Conservation (phyloP, 805 yeast genomes). For the Yamadazyma scolyti region DNA sequence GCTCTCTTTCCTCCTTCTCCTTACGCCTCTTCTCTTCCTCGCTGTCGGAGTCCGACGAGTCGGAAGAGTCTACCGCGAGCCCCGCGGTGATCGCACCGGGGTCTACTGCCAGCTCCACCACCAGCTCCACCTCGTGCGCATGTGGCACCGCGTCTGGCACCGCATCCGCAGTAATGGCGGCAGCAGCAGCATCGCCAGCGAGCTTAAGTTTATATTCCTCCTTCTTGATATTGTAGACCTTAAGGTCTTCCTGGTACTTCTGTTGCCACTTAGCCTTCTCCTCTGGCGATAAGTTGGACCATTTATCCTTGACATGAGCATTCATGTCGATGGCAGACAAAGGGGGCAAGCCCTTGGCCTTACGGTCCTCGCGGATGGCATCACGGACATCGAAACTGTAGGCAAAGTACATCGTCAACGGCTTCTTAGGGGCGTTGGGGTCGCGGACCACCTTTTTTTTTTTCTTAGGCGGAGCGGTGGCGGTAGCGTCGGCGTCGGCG, state of each 20-base stretch:
- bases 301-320: slow-evolving; percentile 69
- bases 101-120: slow-evolving; percentile 16
- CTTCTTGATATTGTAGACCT: slow-evolving; percentile 27
- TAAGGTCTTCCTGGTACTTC: slow-evolving; percentile 46
- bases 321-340: slow-evolving; percentile 76
- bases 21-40: slow-evolving; percentile 34
- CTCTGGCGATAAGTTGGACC: slow-evolving; percentile 68
- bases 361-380: slow-evolving; percentile 65
- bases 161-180: slow-evolving; percentile 3
- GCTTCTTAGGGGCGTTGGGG: slow-evolving; percentile 95
- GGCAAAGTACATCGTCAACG: slow-evolving; percentile 79
- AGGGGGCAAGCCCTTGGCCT: slow-evolving; percentile 51
- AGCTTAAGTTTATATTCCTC: slow-evolving; percentile 32
- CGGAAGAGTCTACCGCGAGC: slow-evolving; percentile 1
- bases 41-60: neutral
- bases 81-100: slow-evolving; percentile 2
- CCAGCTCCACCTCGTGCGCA: neutral
- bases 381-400: slow-evolving; percentile 75
- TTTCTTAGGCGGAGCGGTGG: slow-evolving; percentile 39
- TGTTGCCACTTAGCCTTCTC: slow-evolving; percentile 73
- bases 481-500: slow-evolving; percentile 29
- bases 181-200: slow-evolving; percentile 12
- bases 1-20: slow-evolving; percentile 50
- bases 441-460: slow-evolving; percentile 56
- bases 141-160: slow-evolving; percentile 2